Evolutionary conservation across 2,329 filamentous ascomycete genomes (phyloP).

Genomic region (Macroventuria anomochaeta): DNA sequence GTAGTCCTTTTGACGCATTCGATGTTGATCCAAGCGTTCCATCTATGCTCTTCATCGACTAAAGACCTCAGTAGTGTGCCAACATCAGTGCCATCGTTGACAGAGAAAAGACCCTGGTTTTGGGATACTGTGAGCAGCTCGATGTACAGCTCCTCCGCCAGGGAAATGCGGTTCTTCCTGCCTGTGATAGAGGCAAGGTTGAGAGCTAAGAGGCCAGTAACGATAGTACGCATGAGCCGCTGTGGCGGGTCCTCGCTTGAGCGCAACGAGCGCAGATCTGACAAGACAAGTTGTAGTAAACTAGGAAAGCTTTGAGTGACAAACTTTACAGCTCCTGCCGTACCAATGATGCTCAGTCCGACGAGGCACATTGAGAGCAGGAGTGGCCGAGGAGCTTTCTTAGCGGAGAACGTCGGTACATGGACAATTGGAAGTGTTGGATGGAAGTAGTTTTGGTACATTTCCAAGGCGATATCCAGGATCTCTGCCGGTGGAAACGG

Average conservation of each 20-base stretch:
- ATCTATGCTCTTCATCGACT: slow-evolving; percentile 54
- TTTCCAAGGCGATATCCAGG: slow-evolving; percentile 60
- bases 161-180: slow-evolving; percentile 52
- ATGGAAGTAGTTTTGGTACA: slow-evolving; percentile 62
- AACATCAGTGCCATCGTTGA: slow-evolving; percentile 49
- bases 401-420: slow-evolving; percentile 60
- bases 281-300: slow-evolving; percentile 50
- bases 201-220: slow-evolving; percentile 56
- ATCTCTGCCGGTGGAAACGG: slow-evolving; percentile 59
- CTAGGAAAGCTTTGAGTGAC: slow-evolving; percentile 54
- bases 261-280: slow-evolving; percentile 53
- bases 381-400: slow-evolving; percentile 55
- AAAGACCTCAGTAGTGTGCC: slow-evolving; percentile 54
- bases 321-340: slow-evolving; percentile 59
- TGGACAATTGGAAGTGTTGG: slow-evolving; percentile 61
- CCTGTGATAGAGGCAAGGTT: slow-evolving; percentile 59
- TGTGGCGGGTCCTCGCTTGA: slow-evolving; percentile 50
- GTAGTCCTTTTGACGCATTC: slow-evolving; percentile 61
- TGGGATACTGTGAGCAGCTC: slow-evolving; percentile 58
- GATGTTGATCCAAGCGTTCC: slow-evolving; percentile 61
- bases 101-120: slow-evolving; percentile 58
- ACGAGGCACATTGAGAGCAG: slow-evolving; percentile 62
- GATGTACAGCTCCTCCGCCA: slow-evolving; percentile 59
- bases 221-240: slow-evolving; percentile 55
- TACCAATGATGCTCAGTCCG: slow-evolving; percentile 60